phyloP scores from a whole-genome alignment of 2,329 filamentous ascomycete species.

The Rosellinia necatrix region DNA sequence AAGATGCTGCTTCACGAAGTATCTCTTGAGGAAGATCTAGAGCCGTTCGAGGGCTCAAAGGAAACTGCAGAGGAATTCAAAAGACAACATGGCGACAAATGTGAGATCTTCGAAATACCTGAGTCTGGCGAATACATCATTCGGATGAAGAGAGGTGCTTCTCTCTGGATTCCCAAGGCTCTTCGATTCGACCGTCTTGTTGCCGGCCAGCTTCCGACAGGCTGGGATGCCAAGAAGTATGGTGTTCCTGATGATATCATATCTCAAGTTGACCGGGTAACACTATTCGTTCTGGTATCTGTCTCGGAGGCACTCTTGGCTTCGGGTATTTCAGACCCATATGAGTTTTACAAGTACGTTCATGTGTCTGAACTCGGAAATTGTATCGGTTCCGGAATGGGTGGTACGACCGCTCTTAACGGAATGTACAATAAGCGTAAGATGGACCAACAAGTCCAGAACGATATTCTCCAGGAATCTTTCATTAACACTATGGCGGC shows the following conservation, averaged over 20 bases:
- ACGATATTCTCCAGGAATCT: slow-evolving; percentile 98
- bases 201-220: slow-evolving; percentile 93
- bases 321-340: slow-evolving; percentile 95
- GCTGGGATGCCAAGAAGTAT: slow-evolving; percentile 96
- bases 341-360: slow-evolving; percentile 99
- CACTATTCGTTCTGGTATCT: slow-evolving; percentile 91
- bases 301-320: slow-evolving; percentile 90
- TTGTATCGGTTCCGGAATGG: slow-evolving; percentile 97
- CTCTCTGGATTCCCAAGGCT: slow-evolving; percentile 94
- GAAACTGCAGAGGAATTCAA: slow-evolving; percentile 98
- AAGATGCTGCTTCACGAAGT: slow-evolving; percentile 98
- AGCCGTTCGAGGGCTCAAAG: slow-evolving; percentile 96
- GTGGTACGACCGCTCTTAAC: slow-evolving; percentile 86
- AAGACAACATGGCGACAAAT: slow-evolving; percentile 95
- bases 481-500: slow-evolving; percentile 99
- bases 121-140: slow-evolving; percentile 95
- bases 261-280: slow-evolving; percentile 94
- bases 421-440: slow-evolving; percentile 99
- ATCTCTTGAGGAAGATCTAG: slow-evolving; percentile 94
- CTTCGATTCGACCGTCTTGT: slow-evolving; percentile 96
- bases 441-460: slow-evolving; percentile 96
- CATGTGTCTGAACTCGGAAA: slow-evolving; percentile 98
- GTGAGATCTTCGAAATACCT: slow-evolving; percentile 93
- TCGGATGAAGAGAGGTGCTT: slow-evolving; percentile 92
- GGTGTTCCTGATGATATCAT: slow-evolving; percentile 98